Percentiles rank a stretch among this genome's conserved stretches.
These are phyloP conservation scores for Phytophthora megakarya DNA, from an alignment of 352 stramenopile species.

Conservation along the genomic window DNA sequence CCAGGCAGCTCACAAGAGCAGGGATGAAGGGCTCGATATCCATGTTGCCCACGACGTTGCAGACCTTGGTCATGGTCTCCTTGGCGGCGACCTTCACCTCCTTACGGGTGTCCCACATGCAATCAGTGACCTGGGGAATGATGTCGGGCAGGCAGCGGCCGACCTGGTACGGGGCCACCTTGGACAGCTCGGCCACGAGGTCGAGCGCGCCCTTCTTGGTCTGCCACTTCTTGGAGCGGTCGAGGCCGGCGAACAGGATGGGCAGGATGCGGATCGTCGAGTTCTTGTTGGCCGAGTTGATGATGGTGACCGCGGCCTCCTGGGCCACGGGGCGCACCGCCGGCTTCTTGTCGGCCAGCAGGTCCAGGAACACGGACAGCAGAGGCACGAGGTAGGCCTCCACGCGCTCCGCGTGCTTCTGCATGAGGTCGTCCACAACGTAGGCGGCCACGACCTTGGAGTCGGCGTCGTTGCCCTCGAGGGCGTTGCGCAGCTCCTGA, in stretches of 20 bases:
- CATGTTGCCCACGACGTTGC: conserved; percentile 97
- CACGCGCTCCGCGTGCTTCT: conserved; percentile 83
- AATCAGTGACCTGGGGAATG: conserved; percentile 97
- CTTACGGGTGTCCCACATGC: conserved; percentile 99
- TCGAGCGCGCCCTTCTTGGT: conserved; percentile 97
- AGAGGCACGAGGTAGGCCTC: conserved; percentile 81
- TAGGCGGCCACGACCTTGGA: conserved; percentile 73
- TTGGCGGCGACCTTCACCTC: conserved; percentile 96
- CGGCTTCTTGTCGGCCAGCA: conserved; percentile 88
- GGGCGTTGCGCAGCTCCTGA: conserved; percentile 63
- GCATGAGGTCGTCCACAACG: conserved; percentile 84
- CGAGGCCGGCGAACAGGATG: conserved; percentile 90
- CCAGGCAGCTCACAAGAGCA: conserved; percentile 96
- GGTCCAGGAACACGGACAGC: conserved; percentile 70
- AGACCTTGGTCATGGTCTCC: conserved; percentile 94
- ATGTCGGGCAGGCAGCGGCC: conserved; percentile 96
- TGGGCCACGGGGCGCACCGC: conserved; percentile 66
- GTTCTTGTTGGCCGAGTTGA: conserved; percentile 88
- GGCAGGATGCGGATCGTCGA: conserved; percentile 87
- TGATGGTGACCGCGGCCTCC: conserved; percentile 81
- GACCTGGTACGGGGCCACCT: conserved; percentile 94
- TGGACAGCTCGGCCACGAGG: conserved; percentile 92
- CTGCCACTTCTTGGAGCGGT: conserved; percentile 94
- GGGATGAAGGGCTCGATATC: conserved; percentile 99
- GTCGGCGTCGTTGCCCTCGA: conserved; percentile 62